These are phyloP conservation scores for Musa balbisiana DNA, from an alignment of 202 grass and related monocot genomes.

Conservation along the genomic window DNA sequence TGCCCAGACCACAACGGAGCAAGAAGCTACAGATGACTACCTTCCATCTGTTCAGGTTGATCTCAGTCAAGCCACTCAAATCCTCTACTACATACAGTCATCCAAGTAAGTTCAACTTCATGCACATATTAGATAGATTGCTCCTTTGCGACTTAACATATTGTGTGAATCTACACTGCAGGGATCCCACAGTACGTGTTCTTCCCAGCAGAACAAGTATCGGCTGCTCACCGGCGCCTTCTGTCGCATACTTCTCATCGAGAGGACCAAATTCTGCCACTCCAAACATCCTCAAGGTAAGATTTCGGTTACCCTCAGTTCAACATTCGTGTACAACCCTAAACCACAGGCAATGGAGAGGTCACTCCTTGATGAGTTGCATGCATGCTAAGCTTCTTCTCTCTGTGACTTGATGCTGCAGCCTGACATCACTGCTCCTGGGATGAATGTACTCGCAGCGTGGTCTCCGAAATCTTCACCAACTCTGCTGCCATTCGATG, in stretches of 20 bases:
- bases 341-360: too few species aligned
- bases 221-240: constrained; percentile 1
- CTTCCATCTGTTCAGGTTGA: constrained; percentile 68
- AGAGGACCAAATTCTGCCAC: constrained; percentile 4
- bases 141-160: too few species aligned
- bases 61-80: constrained; percentile 63
- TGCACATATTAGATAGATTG: too few species aligned
- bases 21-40: constrained; percentile 50
- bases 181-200: neutral
- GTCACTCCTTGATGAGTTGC: too few species aligned
- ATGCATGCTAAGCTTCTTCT: neutral
- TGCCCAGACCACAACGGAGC: constrained; percentile 42
- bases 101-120: constrained; percentile 16
- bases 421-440: constrained; percentile 17
- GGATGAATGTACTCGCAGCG: constrained; percentile 7
- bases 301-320: too few species aligned
- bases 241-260: constrained; percentile 11
- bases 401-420: neutral
- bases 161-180: neutral
- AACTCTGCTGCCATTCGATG: neutral
- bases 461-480: constrained; percentile 12
- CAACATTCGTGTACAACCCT: too few species aligned
- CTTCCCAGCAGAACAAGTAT: constrained; percentile 3
- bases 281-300: constrained; percentile 20
- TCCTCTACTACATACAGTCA: constrained; percentile 64